phyloP scores from a whole-genome alignment of 2,329 filamentous ascomycete species.

The Aureobasidium sp. region DNA sequence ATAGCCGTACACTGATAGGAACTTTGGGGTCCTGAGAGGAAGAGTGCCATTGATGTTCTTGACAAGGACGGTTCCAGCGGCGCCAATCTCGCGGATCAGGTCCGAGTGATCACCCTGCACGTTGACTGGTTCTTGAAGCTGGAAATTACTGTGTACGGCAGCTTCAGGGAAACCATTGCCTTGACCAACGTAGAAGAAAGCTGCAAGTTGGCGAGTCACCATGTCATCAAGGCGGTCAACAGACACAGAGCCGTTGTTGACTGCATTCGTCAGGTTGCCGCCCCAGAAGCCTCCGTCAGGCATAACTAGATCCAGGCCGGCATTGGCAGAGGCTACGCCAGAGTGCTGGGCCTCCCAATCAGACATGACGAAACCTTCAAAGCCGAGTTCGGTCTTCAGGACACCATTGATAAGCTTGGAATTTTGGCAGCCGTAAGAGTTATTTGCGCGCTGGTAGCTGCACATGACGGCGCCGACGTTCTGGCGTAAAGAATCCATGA shows the following conservation, averaged over 20 bases:
- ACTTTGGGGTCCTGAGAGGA: slow-evolving; percentile 42
- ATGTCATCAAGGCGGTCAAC: slow-evolving; percentile 53
- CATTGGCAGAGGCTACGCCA: slow-evolving; percentile 52
- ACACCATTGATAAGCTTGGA: slow-evolving; percentile 60
- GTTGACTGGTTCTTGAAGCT: slow-evolving; percentile 15
- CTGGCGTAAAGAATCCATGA: slow-evolving; percentile 26
- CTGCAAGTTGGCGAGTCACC: slow-evolving; percentile 43
- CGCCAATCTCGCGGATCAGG: slow-evolving; percentile 45
- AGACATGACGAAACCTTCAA: slow-evolving; percentile 61
- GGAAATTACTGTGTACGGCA: slow-evolving; percentile 49
- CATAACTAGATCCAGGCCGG: slow-evolving; percentile 62
- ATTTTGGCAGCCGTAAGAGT: slow-evolving; percentile 53
- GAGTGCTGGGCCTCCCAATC: slow-evolving; percentile 60
- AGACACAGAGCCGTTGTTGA: slow-evolving; percentile 49
- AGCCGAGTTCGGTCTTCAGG: slow-evolving; percentile 65
- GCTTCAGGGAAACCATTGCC: slow-evolving; percentile 50
- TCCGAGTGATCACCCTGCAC: slow-evolving; percentile 43
- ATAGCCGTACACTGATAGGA: slow-evolving; percentile 35
- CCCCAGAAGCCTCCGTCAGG: slow-evolving; percentile 35
- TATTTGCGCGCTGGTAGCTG: slow-evolving; percentile 49
- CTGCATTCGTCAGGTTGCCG: slow-evolving; percentile 41
- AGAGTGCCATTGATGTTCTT: slow-evolving; percentile 57
- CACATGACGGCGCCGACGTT: slow-evolving; percentile 30
- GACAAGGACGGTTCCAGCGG: slow-evolving; percentile 51
- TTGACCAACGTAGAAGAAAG: slow-evolving; percentile 53